Base-by-base conservation (phyloP, 2,329 filamentous ascomycete genomes). In the Curvularia verruculosa region DNA sequence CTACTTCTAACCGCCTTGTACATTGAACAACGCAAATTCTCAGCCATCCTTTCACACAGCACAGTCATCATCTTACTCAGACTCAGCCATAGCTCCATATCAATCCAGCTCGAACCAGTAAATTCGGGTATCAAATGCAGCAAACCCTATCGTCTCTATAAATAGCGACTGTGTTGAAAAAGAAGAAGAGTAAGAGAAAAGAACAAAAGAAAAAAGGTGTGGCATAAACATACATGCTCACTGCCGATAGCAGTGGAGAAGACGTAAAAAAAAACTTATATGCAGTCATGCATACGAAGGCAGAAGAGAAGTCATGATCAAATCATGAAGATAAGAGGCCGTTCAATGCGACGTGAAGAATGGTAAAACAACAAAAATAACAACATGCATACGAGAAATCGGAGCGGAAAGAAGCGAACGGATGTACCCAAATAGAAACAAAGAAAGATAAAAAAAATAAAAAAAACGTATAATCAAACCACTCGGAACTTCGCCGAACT, bases 101-200 rank as follows among this genome's bases (percentile, higher is more conserved):
- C 40, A 26, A 43, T 43, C 26, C 24, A 43, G 21, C 40, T 43
- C 6, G 21, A 26, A 26, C 40, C 40, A 26, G 23, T 26, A 9
- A n/a, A n/a, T 26, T 24, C 40, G 40, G 40, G 40, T 43, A 43
- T 43, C 40, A 43, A 43, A 43, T 43, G 40, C 21, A 26, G 23
- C 23, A 8, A 43, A 43, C 40, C 23, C 40, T 43, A 23, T 43
- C 40, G 7, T 43, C 23, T 43, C 40, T 43, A 43, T 5, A 15
- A 26, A 43, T n/a, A 43, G 40, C 7, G 13, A 26, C 23, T 23
- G 40, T 26, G 23, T n/a, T 7, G 12, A 43, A 26, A n/a, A 8
- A 43, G 5, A 26, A 43, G 18, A 21, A 18, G 4, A 26, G 18
- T 40, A 13, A n/a, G 13, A 23, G n/a, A 41, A 29, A 29, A 29